Conservation (phyloP, 2,329 filamentous ascomycete species). For the Trichothecium roseum region DNA sequence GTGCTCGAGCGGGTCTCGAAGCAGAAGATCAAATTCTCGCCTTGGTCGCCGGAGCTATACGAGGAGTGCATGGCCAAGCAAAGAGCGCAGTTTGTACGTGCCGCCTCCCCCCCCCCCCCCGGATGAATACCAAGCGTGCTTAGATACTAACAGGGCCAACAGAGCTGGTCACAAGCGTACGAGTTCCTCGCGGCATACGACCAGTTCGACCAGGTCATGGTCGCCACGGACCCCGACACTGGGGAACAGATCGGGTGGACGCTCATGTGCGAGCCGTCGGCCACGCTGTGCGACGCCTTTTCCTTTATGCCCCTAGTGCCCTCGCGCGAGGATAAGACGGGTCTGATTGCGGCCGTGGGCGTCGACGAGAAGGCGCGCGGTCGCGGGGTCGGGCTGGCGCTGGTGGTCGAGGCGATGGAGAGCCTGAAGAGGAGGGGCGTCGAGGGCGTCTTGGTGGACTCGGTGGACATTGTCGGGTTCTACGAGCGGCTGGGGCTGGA, state of each 20-base stretch:
- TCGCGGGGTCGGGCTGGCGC: conserved; percentile 9
- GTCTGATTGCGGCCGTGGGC: conserved; percentile 12
- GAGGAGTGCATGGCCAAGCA: conserved; percentile 14
- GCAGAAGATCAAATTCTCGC: conserved; percentile 8
- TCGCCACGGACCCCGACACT: conserved; percentile 13
- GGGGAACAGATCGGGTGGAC: conserved; percentile 15
- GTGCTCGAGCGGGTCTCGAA: conserved; percentile 10
- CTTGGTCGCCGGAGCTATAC: conserved; percentile 12
- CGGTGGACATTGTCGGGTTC: conserved; percentile 10
- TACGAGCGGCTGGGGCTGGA: conserved; percentile 12
- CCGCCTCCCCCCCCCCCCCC: accelerated
- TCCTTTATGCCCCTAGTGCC: conserved; percentile 12
- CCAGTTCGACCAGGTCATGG: conserved; percentile 11
- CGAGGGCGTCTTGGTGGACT: conserved; percentile 11
- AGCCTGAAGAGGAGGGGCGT: conserved; percentile 10
- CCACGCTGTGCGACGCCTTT: neutral
- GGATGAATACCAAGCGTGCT: too few relatives aligned
- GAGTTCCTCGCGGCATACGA: conserved; percentile 7
- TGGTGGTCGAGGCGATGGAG: conserved; percentile 13
- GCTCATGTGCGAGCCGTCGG: conserved; percentile 10
- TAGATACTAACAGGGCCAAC: neutral
- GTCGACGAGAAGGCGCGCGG: conserved; percentile 11
- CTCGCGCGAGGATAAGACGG: conserved; percentile 10
- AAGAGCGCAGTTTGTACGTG: conserved; percentile 9
- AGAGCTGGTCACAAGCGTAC: conserved; percentile 11